Base-by-base conservation (phyloP, 2,329 filamentous ascomycete genomes). In the Dactylonectria estremocensis region DNA sequence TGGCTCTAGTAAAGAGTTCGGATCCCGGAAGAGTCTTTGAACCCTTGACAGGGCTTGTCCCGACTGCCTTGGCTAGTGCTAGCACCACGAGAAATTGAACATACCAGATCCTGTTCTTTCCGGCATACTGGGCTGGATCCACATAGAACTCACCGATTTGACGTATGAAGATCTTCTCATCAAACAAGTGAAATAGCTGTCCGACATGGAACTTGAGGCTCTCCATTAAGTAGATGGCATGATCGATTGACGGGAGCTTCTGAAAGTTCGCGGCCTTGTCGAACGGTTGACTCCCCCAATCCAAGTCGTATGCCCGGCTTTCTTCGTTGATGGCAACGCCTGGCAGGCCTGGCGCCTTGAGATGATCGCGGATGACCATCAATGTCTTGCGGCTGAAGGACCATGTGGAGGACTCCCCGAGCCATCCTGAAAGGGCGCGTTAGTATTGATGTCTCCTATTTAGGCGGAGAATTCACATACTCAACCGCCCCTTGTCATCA, bases 321-420 rank as follows among this genome's bases (percentile, higher is more conserved):
- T 66, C 63, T 28, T 60, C 63, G 18, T 66, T 66, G 4, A 66
- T 66, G 7, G 52, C 50, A 33, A 66, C 49, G 24, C 50, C 54
- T 4, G 63, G 63, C 10, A 66, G 63, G 37, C 61, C 53, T 7
- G 63, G 61, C 20, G 50, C 57, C 18, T 61, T 48, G 40, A 66
- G 43, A 35, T 66, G 63, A 13, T 61, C 50, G 4, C 63, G 56
- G 13, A 66, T 61, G 5, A 66, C 22, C 56, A 66, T 56, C 0
- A 66, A 31, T 1, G 63, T 61, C n/a, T 61, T 66, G 56, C 63
- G 63, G 43, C 63, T 66, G 14, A 66, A 66, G 40, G 63, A 66
- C 63, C 63, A 66, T 5, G 63, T 66, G 18, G 63, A 66, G 4
- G 63, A 66, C 16, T 66, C 63, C 3, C 63, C 63, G 18, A 66